Evolutionary conservation across 495 filamentous ascomycete species (phyloP), one percentile per base, ranked within the genome.

Genomic region (Thermothielavioides terrestris): DNA sequence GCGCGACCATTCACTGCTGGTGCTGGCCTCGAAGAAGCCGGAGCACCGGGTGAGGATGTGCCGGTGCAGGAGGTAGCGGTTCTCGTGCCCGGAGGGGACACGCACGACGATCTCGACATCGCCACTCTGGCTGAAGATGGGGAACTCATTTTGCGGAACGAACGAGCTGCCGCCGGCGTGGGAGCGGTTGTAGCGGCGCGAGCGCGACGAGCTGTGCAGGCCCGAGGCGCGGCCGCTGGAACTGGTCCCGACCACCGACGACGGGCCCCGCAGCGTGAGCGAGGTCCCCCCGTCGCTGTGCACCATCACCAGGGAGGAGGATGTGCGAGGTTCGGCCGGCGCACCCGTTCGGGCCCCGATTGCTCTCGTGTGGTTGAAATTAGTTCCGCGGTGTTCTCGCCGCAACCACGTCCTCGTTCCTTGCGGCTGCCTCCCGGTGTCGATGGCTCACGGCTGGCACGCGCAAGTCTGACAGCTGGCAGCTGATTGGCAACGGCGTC

Each of bases 11-110:
- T 89, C 85, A 53, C 86, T 82, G 53, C 82, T 88, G 22, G 85
- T 91, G 59, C 86, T 87, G 27, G 88, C 86, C 68, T 94, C 86
- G 67, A 95, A 95, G 69, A 94, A 95, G 1, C 88, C 89, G 11
- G 89, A 94, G 59, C 86, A 91, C 69, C 92, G 85, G 30, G 85
- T 79, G 55, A 95, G 67, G 22, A 89, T 94, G 57, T 94, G 71
- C 34, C 82, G 77, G 66, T 95, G 89, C 17, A 95, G 77, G 32
- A 94, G 76, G 61, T 94, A 95, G 21, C 86, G 78, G 61, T 82
- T 83, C 66, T 90, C 86, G 53, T 84, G 82, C 31, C 81, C 75
- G 42, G 79, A 81, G 18, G 76, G 80, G 34, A 65, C 66, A 50
- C 76, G 74, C 51, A 95, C 81, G 32, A 91, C 60, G 52, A 95